Evolutionary conservation across 306 rosid species (phyloP), one percentile per base, ranked within the genome.

Genomic region (Cicer arietinum): DNA sequence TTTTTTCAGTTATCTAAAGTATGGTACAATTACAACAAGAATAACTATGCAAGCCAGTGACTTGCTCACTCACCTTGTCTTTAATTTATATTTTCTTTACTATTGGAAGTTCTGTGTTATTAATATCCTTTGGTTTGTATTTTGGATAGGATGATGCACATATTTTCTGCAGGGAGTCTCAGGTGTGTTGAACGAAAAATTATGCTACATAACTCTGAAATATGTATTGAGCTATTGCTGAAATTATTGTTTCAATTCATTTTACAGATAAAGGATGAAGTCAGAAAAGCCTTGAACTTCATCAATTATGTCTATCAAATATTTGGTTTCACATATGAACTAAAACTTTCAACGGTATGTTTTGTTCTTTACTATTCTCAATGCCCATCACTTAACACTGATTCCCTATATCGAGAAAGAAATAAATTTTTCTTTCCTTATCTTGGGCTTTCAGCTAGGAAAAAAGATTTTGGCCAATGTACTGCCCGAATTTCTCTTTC

Each of bases 121-220:
- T 91, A 73, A 85, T 74, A 56, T 43, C 43, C 10, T 85, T 70
- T 71, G 43, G 17, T 84, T 67, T 81, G 60, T 79, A 39, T 84
- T 40, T 58, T 75, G 51, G 46, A 16, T 93, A 94, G 97, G 98
- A 94, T 76, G 98, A 94, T 85, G 96, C 97, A 66, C 97, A 94
- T 76, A 94, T 94, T 80, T 94, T 94, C 87, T 94, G 97, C 82
- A 86, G 88, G 87, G 96, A 90, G 79, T 91, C 96, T 53, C 98
- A 94, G 91, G 98, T 94, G 74, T 57, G 85, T 74, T 70, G 17
- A 43, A 79, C 44, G 76, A 75, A 53, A 57, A 68, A 48, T 10
- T 18, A 53, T 59, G 43, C 46, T 37, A 5, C 46, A 30, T 30
- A 45, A 69, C 8, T 73, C 39, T 54, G 1, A 11, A 22, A 39